Base-by-base conservation (phyloP, 1,284 basidiomycete species). In the Cryptococcus jaspeensis region DNA sequence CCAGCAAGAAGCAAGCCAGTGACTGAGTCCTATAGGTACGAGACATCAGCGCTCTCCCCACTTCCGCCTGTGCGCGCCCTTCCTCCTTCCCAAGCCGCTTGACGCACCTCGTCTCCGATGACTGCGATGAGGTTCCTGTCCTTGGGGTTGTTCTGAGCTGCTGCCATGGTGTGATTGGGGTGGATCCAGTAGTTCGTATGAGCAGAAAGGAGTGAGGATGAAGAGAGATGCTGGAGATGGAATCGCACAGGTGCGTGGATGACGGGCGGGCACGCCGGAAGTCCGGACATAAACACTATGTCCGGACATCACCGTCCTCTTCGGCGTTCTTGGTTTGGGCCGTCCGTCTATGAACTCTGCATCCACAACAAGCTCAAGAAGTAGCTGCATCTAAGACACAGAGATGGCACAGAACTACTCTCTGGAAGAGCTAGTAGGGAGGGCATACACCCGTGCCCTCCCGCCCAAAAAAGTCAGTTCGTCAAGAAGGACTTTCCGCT, bases 1-100 rank as follows among this genome's bases (percentile, higher is more conserved):
- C 93, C 93, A 13, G 93, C 93, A 48, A 97, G 83, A 45, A 97
- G 83, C 18, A 96, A 82, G 41, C 93, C 93, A 0, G 93, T 97
- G 61, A 97, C 90, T 2, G 93, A 92, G 79, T 97, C 94, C 93
- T 96, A 69, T 4, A n/a, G 41, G 9, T 35, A 32, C 12, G 52
- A 12, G 56, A 4, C 28, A 32, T 38, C 38, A 49, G 47, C 47
- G 6, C 28, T 32, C 28, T 32, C 28, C 28, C 28, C 47, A 37
- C 46, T 25, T 16, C 13, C 15, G 8, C 47, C 20, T 52, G 20
- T 54, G 48, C 18, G 13, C 42, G 44, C 53, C n/a, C 28, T 32
- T 37, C 18, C n/a, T 18, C 36, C 36, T 36, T n/a, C 43, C 4
- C 23, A 45, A 11, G 43, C 18, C 43, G 18, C 25, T 12, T 48